Conservation (phyloP, 2,329 filamentous ascomycete genomes). For the Fusarium floridanum region DNA sequence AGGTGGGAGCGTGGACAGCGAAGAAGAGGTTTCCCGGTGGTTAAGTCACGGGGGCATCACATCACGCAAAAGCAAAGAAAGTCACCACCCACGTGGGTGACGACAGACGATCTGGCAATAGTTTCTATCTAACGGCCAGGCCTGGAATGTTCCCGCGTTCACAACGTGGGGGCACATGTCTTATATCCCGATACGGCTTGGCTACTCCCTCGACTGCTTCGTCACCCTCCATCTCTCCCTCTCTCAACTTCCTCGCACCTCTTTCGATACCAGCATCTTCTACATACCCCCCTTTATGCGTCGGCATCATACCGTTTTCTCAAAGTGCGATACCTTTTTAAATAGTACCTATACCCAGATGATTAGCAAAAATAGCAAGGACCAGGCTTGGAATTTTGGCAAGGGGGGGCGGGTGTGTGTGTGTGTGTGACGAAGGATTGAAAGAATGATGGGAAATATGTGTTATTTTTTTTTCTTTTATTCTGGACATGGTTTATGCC, state of each 20-base stretch:
- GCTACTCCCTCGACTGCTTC: background rate
- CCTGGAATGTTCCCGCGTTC: constrained; percentile 18
- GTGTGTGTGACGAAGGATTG: too few species aligned
- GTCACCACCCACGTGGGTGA: constrained; percentile 19
- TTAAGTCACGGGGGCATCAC: constrained; percentile 20
- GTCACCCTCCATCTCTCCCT: background rate
- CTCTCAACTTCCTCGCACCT: constrained; percentile 5
- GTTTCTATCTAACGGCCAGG: constrained; percentile 27
- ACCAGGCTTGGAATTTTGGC: constrained; percentile 21
- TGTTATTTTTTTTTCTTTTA: background rate
- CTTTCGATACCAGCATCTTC: constrained; percentile 9
- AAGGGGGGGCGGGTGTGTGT: background rate
- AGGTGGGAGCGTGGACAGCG: constrained; percentile 88
- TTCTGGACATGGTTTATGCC: background rate
- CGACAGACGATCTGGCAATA: constrained; percentile 15
- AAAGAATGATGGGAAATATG: constrained; percentile 15
- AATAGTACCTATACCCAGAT: constrained; percentile 64
- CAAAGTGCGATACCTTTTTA: constrained; percentile 90
- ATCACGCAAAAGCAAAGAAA: constrained; percentile 31
- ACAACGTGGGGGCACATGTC: background rate
- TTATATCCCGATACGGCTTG: background rate
- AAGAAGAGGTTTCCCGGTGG: constrained; percentile 68
- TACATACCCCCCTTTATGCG: constrained; percentile 44
- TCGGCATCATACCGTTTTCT: constrained; percentile 79
- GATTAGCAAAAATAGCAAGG: constrained; percentile 41